phyloP scores from a whole-genome alignment of 768 basidiomycete species.

The Crucibulum laeve region DNA sequence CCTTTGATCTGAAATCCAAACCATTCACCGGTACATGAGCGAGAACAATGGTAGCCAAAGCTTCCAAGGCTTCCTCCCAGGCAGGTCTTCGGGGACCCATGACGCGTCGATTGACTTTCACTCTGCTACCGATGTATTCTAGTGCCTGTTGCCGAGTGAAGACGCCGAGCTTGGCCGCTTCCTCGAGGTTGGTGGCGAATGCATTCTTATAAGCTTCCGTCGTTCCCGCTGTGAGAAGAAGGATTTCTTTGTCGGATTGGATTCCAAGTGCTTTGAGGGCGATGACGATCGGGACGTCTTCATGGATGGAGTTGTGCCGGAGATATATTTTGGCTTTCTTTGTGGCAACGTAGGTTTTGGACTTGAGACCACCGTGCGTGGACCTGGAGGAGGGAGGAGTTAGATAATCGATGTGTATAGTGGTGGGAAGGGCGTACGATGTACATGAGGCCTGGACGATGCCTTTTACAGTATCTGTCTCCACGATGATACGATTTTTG shows the following conservation, averaged over 20 bases:
- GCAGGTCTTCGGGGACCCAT: slow-evolving; percentile 80
- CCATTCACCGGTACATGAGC: slow-evolving; percentile 92
- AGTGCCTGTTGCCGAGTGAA: slow-evolving; percentile 93
- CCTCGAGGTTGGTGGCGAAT: slow-evolving; percentile 91
- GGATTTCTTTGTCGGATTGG: slow-evolving; percentile 96
- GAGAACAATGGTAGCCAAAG: slow-evolving; percentile 94
- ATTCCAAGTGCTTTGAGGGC: slow-evolving; percentile 96
- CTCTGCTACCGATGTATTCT: slow-evolving; percentile 91
- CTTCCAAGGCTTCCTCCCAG: slow-evolving; percentile 95
- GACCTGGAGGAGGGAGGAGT: slow-evolving; percentile 40
- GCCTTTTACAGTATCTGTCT: slow-evolving; percentile 86
- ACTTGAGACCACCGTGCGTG: slow-evolving; percentile 83
- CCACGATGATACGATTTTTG: slow-evolving; percentile 99
- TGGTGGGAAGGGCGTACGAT: slow-evolving; percentile 56
- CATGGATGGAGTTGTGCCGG: slow-evolving; percentile 95
- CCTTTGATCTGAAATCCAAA: slow-evolving; percentile 89
- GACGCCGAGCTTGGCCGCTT: slow-evolving; percentile 85
- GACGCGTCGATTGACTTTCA: slow-evolving; percentile 80
- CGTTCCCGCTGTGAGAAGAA: slow-evolving; percentile 88
- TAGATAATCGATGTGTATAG: slow-evolving; percentile 1
- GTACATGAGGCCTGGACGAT: slow-evolving; percentile 94
- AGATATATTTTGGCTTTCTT: slow-evolving; percentile 95
- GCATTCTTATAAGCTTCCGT: slow-evolving; percentile 82
- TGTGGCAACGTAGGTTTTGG: slow-evolving; percentile 95
- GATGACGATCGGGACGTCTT: slow-evolving; percentile 94